Evolutionary conservation across 441 rosid species (phyloP), one percentile per base, ranked within the genome.

Genomic region (Aleurites moluccanus): DNA sequence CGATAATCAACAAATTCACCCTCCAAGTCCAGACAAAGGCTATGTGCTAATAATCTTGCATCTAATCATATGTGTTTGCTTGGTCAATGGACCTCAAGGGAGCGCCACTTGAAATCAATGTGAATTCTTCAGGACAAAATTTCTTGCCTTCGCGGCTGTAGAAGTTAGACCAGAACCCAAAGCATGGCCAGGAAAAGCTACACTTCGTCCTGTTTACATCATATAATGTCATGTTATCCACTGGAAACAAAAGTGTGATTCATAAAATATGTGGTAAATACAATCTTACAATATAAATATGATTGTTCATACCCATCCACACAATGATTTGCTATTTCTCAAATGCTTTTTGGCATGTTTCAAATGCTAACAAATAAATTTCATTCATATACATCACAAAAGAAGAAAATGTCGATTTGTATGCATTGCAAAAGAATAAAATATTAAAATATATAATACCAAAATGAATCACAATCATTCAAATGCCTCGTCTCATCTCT

Each of bases 161-260:
- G 92, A 82, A 76, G 93, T 90, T 49, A 95, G 89, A 80, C 99
- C 98, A 78, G 90, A 87, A 73, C 98, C 99, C 84, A 91, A 74
- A 64, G 95, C 89, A 88, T 95, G 99, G 64, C 98, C 99, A 27
- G 99, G 99, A 73, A 95, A 90, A 79, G 98, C 97, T 74, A 95
- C 97, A 83, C 98, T 95, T 71, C 96, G 84, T 83, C 99, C 96
- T 92, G 88, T 81, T 70, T 70, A 80, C 70, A 74, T 66, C 14
- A 78, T 25, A 77, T 9, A 73, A 70, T 15, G 57, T 73, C 61
- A 74, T 73, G 56, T 75, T 18, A 72, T 72, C 59, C n/a, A 33
- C 42, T 63, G 73, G 70, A 74, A 63, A 42, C 38, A 72, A 67
- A 45, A 28, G 73, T 23, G 27, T 10, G 47, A 44, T 10, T 44